These are phyloP conservation scores for Aspergillus heteromorphus DNA, from an alignment of 495 filamentous ascomycete genomes.

Conservation along the genomic window DNA sequence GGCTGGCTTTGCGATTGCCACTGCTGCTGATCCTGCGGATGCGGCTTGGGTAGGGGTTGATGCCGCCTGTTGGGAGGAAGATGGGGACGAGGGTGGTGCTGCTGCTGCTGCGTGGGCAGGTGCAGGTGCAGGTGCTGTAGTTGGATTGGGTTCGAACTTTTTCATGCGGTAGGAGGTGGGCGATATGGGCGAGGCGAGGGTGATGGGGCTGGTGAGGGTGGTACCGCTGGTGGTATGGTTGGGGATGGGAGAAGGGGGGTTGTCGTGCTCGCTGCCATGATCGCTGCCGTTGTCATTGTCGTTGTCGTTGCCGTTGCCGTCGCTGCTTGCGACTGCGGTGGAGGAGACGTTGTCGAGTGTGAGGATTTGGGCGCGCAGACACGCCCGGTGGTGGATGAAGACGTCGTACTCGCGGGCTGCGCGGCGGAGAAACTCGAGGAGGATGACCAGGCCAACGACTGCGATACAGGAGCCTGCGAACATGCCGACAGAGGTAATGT, in stretches of 20 bases:
- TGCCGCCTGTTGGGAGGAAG: too few relatives aligned
- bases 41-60: background rate
- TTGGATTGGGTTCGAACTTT: background rate
- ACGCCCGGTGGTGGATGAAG: slow-evolving; percentile 45
- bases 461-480: slow-evolving; percentile 71
- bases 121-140: background rate
- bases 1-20: background rate
- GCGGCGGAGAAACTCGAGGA: slow-evolving; percentile 60
- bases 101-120: background rate
- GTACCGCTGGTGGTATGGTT: too few relatives aligned
- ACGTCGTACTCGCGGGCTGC: slow-evolving; percentile 55
- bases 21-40: background rate
- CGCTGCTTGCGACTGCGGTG: background rate
- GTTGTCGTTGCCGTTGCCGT: slow-evolving; percentile 1
- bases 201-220: too few relatives aligned
- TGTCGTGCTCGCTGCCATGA: too few relatives aligned
- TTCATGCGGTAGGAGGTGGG: too few relatives aligned
- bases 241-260: too few relatives aligned
- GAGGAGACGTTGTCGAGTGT: background rate
- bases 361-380: slow-evolving; percentile 14
- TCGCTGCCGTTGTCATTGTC: background rate
- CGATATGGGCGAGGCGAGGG: too few relatives aligned
- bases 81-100: background rate
- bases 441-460: slow-evolving; percentile 55
- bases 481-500: slow-evolving; percentile 52